These are phyloP conservation scores for Iris macrosiphon DNA, from an alignment of 106 monocot species.

Conservation along the genomic window DNA sequence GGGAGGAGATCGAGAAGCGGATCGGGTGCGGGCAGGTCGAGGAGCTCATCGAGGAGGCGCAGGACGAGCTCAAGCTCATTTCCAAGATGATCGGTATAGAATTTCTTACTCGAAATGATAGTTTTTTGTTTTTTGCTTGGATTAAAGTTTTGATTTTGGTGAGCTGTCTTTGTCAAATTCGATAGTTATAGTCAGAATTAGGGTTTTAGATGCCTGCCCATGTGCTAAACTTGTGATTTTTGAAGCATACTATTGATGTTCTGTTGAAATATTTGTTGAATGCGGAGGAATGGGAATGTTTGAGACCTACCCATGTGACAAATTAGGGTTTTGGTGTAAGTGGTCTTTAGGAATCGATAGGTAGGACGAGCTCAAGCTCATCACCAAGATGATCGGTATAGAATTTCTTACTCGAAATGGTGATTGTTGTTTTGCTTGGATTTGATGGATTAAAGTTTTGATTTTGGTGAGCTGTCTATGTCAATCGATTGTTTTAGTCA, in stretches of 20 bases:
- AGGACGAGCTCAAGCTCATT: constrained; percentile 87
- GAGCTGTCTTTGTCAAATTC: too few species aligned
- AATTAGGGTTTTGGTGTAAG: too few species aligned
- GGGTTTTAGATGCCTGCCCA: too few species aligned
- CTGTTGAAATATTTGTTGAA: too few species aligned
- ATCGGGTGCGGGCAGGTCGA: constrained; percentile 92
- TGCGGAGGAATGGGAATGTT: too few species aligned
- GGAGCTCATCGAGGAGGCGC: constrained; percentile 96
- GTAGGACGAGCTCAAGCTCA: constrained; percentile 88
- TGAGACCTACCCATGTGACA: too few species aligned
- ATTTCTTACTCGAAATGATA: background rate
- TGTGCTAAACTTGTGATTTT: too few species aligned
- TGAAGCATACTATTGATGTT: too few species aligned
- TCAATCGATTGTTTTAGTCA: too few species aligned
- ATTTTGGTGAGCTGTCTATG: too few species aligned
- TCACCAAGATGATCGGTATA: constrained; percentile 87
- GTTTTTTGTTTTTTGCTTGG: background rate
- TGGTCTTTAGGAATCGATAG: too few species aligned
- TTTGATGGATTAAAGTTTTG: background rate
- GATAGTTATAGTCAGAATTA: too few species aligned
- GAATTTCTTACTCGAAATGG: background rate
- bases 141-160: background rate
- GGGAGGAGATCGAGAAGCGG: constrained; percentile 81
- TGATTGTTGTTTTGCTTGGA: background rate
- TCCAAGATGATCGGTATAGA: constrained; percentile 81